Percentiles rank a stretch among this genome's conserved stretches.
These are phyloP conservation scores for Melastoma candidum DNA, from an alignment of 441 rosid species.

Conservation along the genomic window DNA sequence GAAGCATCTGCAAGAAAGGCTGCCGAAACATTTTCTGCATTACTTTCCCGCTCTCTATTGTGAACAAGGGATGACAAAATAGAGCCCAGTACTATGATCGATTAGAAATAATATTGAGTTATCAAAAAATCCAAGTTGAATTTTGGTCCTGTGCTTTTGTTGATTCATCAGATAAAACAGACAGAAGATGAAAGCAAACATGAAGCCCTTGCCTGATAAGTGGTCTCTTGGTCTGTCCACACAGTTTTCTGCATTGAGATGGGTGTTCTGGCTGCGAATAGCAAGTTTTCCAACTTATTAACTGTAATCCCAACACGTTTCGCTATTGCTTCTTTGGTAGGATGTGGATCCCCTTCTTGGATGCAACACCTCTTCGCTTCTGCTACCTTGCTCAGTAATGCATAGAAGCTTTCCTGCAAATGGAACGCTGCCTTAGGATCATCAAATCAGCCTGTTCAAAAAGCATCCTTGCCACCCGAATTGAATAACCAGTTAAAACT, in stretches of 20 bases:
- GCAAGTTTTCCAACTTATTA: conserved; percentile 45
- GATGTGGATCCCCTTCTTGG: conserved; percentile 49
- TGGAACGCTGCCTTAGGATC: not conserved
- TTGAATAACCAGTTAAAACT: no score
- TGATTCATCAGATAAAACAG: no score
- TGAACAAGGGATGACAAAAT: no score
- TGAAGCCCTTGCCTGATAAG: conserved; percentile 47
- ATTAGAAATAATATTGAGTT: no score
- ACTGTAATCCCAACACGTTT: conserved; percentile 56
- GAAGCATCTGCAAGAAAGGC: no score
- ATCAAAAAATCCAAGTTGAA: no score
- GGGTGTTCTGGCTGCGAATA: conserved; percentile 45
- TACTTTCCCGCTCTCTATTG: no score
- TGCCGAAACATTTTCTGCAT: no score
- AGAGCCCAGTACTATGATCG: no score
- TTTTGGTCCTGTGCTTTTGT: no score
- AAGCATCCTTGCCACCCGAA: no score
- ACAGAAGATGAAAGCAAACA: not conserved
- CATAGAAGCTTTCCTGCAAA: conserved; percentile 60
- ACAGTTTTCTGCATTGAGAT: conserved; percentile 59
- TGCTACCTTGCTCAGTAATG: conserved; percentile 44
- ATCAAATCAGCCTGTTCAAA: not conserved
- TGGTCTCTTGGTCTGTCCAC: conserved; percentile 73
- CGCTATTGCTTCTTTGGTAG: conserved; percentile 60
- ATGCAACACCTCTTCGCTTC: conserved; percentile 56